Percentiles rank a stretch among this genome's conserved stretches.
These are phyloP conservation scores for Chlorella sp. DNA, from an alignment of 139 green algal genomes.

Conservation along the genomic window DNA sequence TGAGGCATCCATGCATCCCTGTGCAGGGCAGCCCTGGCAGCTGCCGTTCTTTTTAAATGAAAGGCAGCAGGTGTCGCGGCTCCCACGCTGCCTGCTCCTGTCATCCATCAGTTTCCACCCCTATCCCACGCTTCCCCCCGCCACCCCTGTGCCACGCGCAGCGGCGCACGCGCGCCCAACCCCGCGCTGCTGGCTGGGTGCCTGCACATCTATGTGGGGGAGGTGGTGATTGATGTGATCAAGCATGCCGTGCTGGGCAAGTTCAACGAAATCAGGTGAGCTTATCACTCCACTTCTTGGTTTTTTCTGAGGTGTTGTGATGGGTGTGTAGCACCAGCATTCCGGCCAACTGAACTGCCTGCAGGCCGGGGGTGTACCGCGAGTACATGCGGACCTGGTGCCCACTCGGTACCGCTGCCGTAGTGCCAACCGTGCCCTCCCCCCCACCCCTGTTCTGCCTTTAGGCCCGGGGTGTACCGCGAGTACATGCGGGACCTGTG, in stretches of 20 bases:
- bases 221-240: slow-evolving; percentile 83
- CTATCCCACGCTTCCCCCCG: background rate
- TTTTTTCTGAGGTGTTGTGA: no score
- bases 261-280: slow-evolving; percentile 83
- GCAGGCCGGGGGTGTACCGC: slow-evolving; percentile 77
- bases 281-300: background rate
- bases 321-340: no score
- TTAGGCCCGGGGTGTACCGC: slow-evolving; percentile 77
- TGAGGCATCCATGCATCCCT: background rate
- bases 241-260: slow-evolving; percentile 94
- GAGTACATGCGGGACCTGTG: slow-evolving; percentile 84
- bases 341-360: background rate
- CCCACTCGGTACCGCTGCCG: no score
- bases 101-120: background rate
- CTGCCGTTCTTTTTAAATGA: background rate
- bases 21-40: background rate
- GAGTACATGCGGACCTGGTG: slow-evolving; percentile 85
- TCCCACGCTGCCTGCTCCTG: no score
- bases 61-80: background rate
- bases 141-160: background rate
- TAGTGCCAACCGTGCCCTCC: background rate
- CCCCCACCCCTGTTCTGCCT: background rate
- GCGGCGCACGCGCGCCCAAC: slow-evolving; percentile 25
- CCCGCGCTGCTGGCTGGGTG: slow-evolving; percentile 54
- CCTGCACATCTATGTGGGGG: slow-evolving; percentile 52